phyloP scores from a whole-genome alignment of 768 basidiomycete species.

The Tricholoma bakamatsutake region DNA sequence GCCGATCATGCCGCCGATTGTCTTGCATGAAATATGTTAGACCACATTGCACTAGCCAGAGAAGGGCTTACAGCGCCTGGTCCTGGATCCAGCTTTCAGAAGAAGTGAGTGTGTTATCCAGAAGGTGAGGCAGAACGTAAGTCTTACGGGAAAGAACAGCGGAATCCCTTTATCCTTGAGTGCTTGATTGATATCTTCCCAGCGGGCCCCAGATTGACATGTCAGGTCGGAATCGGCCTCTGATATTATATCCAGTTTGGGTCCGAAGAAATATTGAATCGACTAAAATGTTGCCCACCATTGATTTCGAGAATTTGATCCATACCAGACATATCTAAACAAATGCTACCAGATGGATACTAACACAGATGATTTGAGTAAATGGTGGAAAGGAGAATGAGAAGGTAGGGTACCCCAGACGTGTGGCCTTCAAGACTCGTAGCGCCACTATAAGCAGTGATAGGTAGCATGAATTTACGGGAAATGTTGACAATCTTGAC shows the following conservation, averaged over 20 bases:
- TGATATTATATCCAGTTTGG: slow-evolving; percentile 19
- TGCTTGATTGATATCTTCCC: slow-evolving; percentile 72
- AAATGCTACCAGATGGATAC: slow-evolving; percentile 62
- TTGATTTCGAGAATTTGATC: slow-evolving; percentile 73
- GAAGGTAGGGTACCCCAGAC: slow-evolving; percentile 48
- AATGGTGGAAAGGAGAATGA: background rate
- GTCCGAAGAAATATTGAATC: background rate
- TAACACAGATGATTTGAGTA: slow-evolving; percentile 13
- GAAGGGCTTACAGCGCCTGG: slow-evolving; percentile 54
- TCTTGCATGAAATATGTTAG: slow-evolving; percentile 29
- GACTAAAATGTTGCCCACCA: slow-evolving; percentile 32
- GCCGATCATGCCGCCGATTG: slow-evolving; percentile 85
- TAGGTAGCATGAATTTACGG: slow-evolving; percentile 64
- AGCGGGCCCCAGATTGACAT: slow-evolving; percentile 71
- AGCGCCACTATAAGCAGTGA: slow-evolving; percentile 79
- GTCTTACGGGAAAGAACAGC: slow-evolving; percentile 78
- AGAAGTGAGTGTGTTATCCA: background rate
- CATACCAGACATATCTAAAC: slow-evolving; percentile 80
- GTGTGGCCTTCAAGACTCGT: slow-evolving; percentile 88
- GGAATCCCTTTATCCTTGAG: slow-evolving; percentile 67
- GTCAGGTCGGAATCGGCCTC: slow-evolving; percentile 69
- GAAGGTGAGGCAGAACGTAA: background rate
- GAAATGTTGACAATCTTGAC: slow-evolving; percentile 76
- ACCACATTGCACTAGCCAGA: background rate
- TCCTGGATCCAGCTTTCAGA: slow-evolving; percentile 60